Evolutionary conservation across 345 rosid species (phyloP), one percentile per base, ranked within the genome.

Genomic region (Ceriops tagal): DNA sequence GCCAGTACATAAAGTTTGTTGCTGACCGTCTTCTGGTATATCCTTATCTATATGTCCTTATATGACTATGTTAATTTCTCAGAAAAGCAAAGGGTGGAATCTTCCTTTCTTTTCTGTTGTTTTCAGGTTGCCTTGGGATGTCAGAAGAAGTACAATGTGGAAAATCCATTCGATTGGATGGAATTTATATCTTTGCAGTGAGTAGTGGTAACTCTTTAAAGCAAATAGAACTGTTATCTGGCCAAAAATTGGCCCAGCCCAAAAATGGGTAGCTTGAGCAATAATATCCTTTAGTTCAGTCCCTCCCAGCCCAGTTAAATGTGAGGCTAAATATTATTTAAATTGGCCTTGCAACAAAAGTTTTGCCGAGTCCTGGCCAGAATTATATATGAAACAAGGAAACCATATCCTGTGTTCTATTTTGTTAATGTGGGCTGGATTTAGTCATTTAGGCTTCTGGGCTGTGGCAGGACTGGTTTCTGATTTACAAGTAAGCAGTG

Each of bases 121-220:
- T 64, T 72, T 19, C 83, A 91, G 96, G 88, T 85, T 68, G 65
- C 98, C 7, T 84, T 88, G 70, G 92, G 93, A 60, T 87, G 71
- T 71, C 81, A 81, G 62, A 85, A 65, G 80, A 91, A 78, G 66
- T 91, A 89, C 83, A 76, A 81, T 20, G 80, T 76, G 53, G 90
- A 88, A 68, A 93, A 93, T 75, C 98, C 96, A 15, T 93, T 91
- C 70, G 96, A 91, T 63, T 93, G 97, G 98, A 93, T 93, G 98
- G 98, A 89, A 62, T 87, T 91, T 76, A 93, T 93, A 80, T 93
- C 95, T 68, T 80, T 91, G 78, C 96, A 87, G 95, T 89, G 77
- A 93, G 97, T 83, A 55, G 27, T 60, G 16, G 5, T 21, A 31
- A 47, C 57, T 51, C 26, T 16, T 21, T 31, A 35, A 56, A 32